Percentiles rank a stretch among this genome's conserved stretches.
Evolutionary conservation across 2,329 filamentous ascomycete genomes (phyloP).

Genomic region (Dendryphion nanum): DNA sequence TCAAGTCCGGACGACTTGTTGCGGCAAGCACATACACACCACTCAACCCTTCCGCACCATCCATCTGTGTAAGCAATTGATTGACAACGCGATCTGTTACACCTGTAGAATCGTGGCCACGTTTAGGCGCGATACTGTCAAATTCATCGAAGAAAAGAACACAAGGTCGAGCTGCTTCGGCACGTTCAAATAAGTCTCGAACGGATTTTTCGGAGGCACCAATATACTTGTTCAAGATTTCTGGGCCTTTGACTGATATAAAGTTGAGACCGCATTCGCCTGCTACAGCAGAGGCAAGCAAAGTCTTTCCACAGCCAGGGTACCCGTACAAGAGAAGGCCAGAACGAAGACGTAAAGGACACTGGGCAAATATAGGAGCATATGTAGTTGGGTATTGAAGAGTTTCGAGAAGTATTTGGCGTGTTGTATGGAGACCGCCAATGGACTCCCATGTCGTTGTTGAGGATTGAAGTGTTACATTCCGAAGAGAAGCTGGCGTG

Average conservation of each 20-base stretch:
- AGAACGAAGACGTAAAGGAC: conserved; percentile 88
- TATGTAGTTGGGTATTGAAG: conserved; percentile 97
- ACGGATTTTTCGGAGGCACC: conserved; percentile 96
- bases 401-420: conserved; percentile 90
- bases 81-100: conserved; percentile 99
- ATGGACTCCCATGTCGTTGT: conserved; percentile 92
- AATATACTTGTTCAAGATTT: conserved; percentile 99
- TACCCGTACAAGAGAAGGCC: conserved; percentile 92
- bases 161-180: conserved; percentile 85
- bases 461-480: conserved; percentile 89
- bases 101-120: conserved; percentile 93
- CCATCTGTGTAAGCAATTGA: conserved; percentile 97
- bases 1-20: conserved; percentile 88
- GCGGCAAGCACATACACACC: conserved; percentile 97
- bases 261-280: conserved; percentile 98
- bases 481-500: conserved; percentile 89
- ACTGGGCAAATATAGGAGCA: conserved; percentile 94
- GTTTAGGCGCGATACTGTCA: conserved; percentile 94
- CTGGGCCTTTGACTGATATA: conserved; percentile 95
- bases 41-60: conserved; percentile 89
- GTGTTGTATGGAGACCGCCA: conserved; percentile 80
- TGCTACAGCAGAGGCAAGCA: conserved; percentile 93
- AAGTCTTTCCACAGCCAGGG: conserved; percentile 93
- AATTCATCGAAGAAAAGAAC: conserved; percentile 99
- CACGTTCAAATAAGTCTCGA: conserved; percentile 90